Evolutionary conservation across 768 basidiomycete species (phyloP).

Genomic region (Sarcomyxa edulis): DNA sequence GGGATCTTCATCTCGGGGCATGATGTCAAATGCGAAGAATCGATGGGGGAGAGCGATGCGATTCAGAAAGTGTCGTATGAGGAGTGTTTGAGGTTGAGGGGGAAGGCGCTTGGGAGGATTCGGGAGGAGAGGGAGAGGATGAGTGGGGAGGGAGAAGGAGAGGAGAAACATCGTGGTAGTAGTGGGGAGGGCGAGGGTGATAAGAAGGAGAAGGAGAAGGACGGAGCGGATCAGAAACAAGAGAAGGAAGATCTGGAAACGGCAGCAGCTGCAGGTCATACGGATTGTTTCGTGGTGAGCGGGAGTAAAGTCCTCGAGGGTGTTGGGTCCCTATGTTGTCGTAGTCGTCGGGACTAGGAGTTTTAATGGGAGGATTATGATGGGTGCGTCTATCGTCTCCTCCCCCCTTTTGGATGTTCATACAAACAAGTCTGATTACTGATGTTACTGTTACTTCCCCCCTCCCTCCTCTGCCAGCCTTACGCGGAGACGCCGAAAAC

Average conservation of each 20-base stretch:
- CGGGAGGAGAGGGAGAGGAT: neutral
- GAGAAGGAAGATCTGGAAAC: no score
- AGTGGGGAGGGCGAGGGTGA: conserved; percentile 13
- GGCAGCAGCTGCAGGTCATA: conserved; percentile 51
- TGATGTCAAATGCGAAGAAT: conserved; percentile 94
- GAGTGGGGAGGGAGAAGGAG: neutral
- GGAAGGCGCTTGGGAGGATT: no score
- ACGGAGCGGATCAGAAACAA: no score
- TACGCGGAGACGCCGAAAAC: conserved; percentile 80
- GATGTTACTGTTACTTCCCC: neutral
- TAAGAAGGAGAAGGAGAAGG: conserved; percentile 9
- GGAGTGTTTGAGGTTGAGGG: conserved; percentile 49
- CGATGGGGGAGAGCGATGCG: conserved; percentile 94
- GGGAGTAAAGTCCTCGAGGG: conserved; percentile 95
- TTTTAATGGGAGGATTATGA: conserved; percentile 97
- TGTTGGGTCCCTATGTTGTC: conserved; percentile 86
- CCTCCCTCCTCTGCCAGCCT: no score
- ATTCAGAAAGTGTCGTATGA: conserved; percentile 83
- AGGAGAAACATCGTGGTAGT: neutral
- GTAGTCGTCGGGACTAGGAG: conserved; percentile 89
- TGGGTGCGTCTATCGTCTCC: conserved; percentile 72
- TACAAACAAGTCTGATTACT: no score
- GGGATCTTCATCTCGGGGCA: conserved; percentile 91
- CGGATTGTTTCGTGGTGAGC: conserved; percentile 88
- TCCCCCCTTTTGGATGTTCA: conserved; percentile 1